Conservation (phyloP, 2,329 filamentous ascomycete species). For the Fusarium longipes region DNA sequence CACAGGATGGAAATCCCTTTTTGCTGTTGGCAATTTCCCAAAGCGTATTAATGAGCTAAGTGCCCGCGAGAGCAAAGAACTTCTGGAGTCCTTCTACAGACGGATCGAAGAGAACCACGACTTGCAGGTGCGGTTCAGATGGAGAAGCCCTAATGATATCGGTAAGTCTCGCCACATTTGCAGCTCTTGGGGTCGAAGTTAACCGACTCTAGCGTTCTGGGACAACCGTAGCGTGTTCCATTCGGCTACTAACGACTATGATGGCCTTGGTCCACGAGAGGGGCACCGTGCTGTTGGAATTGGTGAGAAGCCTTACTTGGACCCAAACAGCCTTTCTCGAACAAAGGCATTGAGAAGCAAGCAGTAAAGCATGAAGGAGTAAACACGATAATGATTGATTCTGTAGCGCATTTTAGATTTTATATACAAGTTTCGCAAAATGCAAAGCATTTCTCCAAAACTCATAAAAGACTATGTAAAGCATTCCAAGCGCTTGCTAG, state of each 20-base stretch:
- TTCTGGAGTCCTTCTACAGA: constrained; percentile 56
- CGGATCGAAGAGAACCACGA: constrained; percentile 61
- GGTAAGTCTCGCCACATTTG: constrained; percentile 13
- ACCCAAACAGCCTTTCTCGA: constrained; percentile 61
- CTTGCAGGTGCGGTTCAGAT: constrained; percentile 60
- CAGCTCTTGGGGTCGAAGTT: not conserved
- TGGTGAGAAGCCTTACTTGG: constrained; percentile 66
- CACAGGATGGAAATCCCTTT: constrained; percentile 67
- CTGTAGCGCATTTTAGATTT: not conserved
- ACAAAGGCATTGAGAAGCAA: constrained; percentile 17
- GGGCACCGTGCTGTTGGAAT: constrained; percentile 66
- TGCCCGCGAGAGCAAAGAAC: constrained; percentile 54
- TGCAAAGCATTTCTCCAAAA: too few relatives aligned
- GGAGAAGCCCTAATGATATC: constrained; percentile 57
- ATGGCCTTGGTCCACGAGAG: constrained; percentile 60
- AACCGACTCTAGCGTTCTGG: constrained; percentile 61
- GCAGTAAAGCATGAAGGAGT: not conserved
- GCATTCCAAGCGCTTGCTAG: constrained; percentile 1
- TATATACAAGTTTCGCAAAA: not conserved
- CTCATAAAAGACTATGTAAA: not conserved
- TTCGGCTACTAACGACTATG: constrained; percentile 68
- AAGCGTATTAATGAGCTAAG: constrained; percentile 58
- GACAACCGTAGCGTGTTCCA: constrained; percentile 70
- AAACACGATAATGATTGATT: not conserved
- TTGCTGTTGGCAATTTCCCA: constrained; percentile 57